phyloP scores from a whole-genome alignment of 2,329 filamentous ascomycete genomes.

The Aspergillus eucalypticola region DNA sequence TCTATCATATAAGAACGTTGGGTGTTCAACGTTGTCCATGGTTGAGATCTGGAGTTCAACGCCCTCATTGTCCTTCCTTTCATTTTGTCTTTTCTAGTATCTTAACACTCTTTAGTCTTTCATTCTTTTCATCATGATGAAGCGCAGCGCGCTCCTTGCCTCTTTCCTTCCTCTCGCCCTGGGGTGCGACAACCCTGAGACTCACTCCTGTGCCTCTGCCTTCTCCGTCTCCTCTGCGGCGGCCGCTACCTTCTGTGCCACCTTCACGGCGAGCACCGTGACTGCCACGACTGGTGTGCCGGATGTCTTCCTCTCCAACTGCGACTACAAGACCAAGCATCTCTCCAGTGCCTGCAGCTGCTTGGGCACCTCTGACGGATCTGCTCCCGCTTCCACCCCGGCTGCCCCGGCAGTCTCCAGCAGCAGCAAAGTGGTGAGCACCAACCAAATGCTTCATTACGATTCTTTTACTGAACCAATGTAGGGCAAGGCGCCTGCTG shows the following conservation, averaged over 20 bases:
- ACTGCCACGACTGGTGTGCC: slow-evolving; percentile 25
- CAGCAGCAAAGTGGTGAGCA: not conserved
- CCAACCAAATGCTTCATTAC: too few relatives aligned
- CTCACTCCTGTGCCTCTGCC: slow-evolving; percentile 25
- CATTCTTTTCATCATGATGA: slow-evolving; percentile 16
- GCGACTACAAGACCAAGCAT: slow-evolving; percentile 24
- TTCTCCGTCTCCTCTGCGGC: slow-evolving; percentile 25
- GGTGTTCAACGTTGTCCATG: not conserved
- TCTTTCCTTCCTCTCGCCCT: slow-evolving; percentile 24
- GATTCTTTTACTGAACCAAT: not conserved
- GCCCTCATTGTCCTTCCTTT: not conserved
- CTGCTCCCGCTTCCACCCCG: not conserved
- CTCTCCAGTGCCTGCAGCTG: slow-evolving; percentile 30
- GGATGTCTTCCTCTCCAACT: slow-evolving; percentile 20
- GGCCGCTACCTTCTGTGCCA: slow-evolving; percentile 26
- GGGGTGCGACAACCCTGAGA: slow-evolving; percentile 23
- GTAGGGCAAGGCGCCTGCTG: slow-evolving; percentile 1
- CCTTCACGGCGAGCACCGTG: slow-evolving; percentile 25
- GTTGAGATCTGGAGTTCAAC: not conserved
- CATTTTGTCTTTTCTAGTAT: not conserved
- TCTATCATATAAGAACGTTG: not conserved
- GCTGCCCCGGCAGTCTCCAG: not conserved
- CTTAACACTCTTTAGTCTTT: slow-evolving; percentile 15
- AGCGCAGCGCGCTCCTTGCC: slow-evolving; percentile 29
- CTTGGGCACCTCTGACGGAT: slow-evolving; percentile 18